Base-by-base conservation (phyloP, 2,329 filamentous ascomycete genomes). In the Epichloe gansuensis region DNA sequence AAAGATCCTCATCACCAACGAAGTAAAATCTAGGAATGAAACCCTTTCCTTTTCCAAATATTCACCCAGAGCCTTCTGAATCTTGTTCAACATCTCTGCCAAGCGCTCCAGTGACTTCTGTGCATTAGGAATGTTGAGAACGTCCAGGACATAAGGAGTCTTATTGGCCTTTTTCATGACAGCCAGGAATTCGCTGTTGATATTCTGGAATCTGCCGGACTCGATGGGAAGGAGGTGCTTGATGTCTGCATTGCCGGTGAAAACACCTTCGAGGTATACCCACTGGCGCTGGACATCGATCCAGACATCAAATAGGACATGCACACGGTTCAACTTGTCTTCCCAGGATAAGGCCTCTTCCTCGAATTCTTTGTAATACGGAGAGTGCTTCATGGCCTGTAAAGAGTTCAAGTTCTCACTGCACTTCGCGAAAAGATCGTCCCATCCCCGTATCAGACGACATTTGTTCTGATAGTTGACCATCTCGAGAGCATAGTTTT, bases 101-200 rank as follows among this genome's bases (percentile, higher is more conserved):
- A 99, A 76, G 60, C 93, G 85, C 71, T 98, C 94, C 5, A 99
- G 73, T 2, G 91, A 95, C 67, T 95, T 95, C 63, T 98, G 93
- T 0, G 95, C 90, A 47, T 93, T 93, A 11, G 90, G 86, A 54
- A 99, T 98, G 59, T 90, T 90, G 53, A 99, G 82, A 2, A 98
- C 91, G 66, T 98, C 94, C 46, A 99, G 80, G 6, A 98, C 89
- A 61, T 91, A 93, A 0, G 93, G 91, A 50, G 91, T 91, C 67
- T 95, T 95, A 72, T 94, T 91, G 45, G 97, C 93, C 69, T 97
- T 98, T 74, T 97, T 97, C 88, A 99, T 95, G 42, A 98, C 90
- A n/a, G 89, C 83, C 64, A 95, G 86, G 72, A 98, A 99, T 67
- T 98, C 91, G 56, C 90, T 94, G 71, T 98, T 98, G 76, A 98